Evolutionary conservation across 805 yeast species (phyloP), one percentile per base, ranked within the genome.

Genomic region (Starmerella asiatica): DNA sequence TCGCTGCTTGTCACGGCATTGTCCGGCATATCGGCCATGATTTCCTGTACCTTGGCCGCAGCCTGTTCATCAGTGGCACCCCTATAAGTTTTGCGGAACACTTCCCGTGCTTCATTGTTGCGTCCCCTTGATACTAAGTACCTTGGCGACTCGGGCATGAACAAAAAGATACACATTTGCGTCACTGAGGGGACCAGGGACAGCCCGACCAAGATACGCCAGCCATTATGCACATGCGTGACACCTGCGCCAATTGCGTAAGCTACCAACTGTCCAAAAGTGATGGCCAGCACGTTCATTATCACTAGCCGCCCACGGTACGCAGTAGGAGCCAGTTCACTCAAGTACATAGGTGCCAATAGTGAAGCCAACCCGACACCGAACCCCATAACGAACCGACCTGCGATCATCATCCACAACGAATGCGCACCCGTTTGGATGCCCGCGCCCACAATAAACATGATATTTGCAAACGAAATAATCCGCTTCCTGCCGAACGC

Each of bases 331-430:
- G 96, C 94, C 57, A 86, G 71, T 60, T 88, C 98, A 40, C 84
- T 69, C 46, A 88, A 80, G 68, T 85, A 86, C 42, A 88, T 67
- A 1, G 98, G 98, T n/a, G 97, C 84, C 40, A 84, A 79, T 39
- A 88, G 65, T 2, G 96, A 85, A 1, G 96, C 97, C 40, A 82
- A 71, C 50, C 98, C 98, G 21, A 88, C 96, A 52, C 95, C 97
- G 60, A 82, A 81, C 15, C 98, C 98, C 79, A 91, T 81, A 35
- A 88, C 67, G 49, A 91, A 78, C 57, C 97, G 71, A 32, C 97
- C 98, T 12, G 64, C 76, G 47, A 83, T 77, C 97, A 88, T 88
- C 33, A 79, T 76, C 93, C 95, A 83, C 44, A 84, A 77, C 3
- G 76, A 65, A 39, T 73, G 71, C 7, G 96, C 75, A 23, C 78